Evolutionary conservation across 768 basidiomycete species (phyloP).

Genomic region (Calocybe cyanea): DNA sequence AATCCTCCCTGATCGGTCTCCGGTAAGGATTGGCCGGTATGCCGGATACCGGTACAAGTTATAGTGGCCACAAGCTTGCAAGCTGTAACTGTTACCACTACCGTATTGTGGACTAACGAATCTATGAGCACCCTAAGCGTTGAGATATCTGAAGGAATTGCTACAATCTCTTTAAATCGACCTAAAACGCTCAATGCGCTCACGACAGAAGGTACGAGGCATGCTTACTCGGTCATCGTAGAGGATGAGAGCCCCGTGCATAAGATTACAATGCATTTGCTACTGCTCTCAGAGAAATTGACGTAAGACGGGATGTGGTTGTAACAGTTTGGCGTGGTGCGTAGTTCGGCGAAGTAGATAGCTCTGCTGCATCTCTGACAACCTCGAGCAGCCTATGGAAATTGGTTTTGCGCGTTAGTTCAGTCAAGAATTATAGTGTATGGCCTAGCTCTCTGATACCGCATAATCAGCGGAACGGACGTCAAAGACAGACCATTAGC

Average conservation of each 20-base stretch:
- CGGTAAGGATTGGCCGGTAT: no score
- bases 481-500: conserved; percentile 32
- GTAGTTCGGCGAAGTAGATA: conserved; percentile 1
- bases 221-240: neutral
- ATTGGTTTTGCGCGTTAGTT: conserved; percentile 72
- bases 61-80: no score
- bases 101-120: neutral
- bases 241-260: neutral
- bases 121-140: conserved; percentile 44
- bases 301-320: conserved; percentile 56
- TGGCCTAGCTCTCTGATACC: neutral
- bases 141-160: conserved; percentile 52
- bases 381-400: conserved; percentile 47
- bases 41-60: no score
- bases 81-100: neutral
- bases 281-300: conserved; percentile 51
- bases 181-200: conserved; percentile 60
- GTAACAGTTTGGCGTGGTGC: conserved; percentile 68
- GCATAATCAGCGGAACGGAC: conserved; percentile 49
- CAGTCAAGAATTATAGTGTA: neutral
- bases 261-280: conserved; percentile 64
- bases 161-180: conserved; percentile 64
- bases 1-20: no score
- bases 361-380: neutral
- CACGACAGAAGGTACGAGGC: conserved; percentile 40